phyloP scores from a whole-genome alignment of 495 filamentous ascomycete species.

The Bryoglossum gracile region DNA sequence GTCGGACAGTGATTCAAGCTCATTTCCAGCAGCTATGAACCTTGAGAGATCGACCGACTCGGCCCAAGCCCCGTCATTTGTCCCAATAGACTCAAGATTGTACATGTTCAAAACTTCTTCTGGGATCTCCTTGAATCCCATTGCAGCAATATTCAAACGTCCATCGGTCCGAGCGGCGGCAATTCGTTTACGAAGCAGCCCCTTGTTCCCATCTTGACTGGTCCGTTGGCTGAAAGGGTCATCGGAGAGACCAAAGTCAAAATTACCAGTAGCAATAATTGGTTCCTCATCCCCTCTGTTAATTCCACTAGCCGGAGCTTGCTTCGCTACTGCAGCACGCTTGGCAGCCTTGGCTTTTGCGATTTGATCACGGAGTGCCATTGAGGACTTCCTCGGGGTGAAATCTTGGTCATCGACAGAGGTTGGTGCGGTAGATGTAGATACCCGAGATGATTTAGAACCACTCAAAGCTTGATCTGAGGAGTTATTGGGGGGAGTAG shows the following conservation, averaged over 20 bases:
- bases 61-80: slow-evolving; percentile 66
- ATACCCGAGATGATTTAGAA: slow-evolving; percentile 30
- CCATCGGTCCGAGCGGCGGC: slow-evolving; percentile 71
- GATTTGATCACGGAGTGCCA: slow-evolving; percentile 80
- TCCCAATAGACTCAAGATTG: slow-evolving; percentile 50
- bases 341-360: slow-evolving; percentile 87
- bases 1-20: slow-evolving; percentile 66
- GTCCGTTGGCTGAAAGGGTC: slow-evolving; percentile 65
- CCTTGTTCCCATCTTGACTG: slow-evolving; percentile 49
- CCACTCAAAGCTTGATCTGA: slow-evolving; percentile 36
- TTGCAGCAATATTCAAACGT: slow-evolving; percentile 79
- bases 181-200: slow-evolving; percentile 68
- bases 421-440: slow-evolving; percentile 28
- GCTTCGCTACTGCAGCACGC: slow-evolving; percentile 45
- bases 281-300: slow-evolving; percentile 37
- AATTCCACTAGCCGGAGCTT: slow-evolving; percentile 25
- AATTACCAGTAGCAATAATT: slow-evolving; percentile 40
- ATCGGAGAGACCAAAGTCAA: slow-evolving; percentile 44
- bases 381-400: slow-evolving; percentile 57
- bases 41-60: slow-evolving; percentile 89
- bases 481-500: slow-evolving; percentile 37
- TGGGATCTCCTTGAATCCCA: slow-evolving; percentile 76
- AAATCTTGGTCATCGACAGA: slow-evolving; percentile 12
- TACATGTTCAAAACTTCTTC: slow-evolving; percentile 88
- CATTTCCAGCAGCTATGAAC: slow-evolving; percentile 88